Evolutionary conservation across 805 yeast genomes (phyloP), one percentile per base, ranked within the genome.

Genomic region (Trichomonascus vanleenenianus): DNA sequence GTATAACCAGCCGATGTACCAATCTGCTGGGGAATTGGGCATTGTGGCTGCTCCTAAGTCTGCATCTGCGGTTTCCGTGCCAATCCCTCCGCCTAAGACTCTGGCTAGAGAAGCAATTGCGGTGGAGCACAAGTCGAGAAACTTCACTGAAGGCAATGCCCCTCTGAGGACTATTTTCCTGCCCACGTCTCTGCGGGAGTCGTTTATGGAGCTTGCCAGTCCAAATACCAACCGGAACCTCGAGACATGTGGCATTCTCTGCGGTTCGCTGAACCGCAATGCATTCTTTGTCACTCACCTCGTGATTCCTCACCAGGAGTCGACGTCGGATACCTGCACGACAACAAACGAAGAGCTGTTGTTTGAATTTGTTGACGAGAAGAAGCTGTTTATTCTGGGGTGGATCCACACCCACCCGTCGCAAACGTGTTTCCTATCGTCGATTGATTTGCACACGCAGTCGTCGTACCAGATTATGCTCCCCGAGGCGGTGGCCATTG

Each of bases 351-450:
- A 80, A 55, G 84, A 79, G 51, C 61, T 65, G 3, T 57, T 80
- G 48, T 79, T 79, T 54, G 76, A 73, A 37, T 75, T 66, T 51
- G 71, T 79, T 37, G 85, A 79, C 55, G 52, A 62, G 30, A 65
- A 74, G 44, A 81, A 76, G 49, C 60, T 81, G 39, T 78, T 80
- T 54, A 74, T 80, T n/a, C 64, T 80, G 2, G 86, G 86, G 2
- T 80, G 86, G 86, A 81, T 80, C 44, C 86, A 80, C 58, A 81
- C 85, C 8, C 86, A 80, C 57, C 86, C 86, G 4, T 76, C 85
- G 9, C 86, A 80, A 57, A 67, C 83, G n/a, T 80, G 86, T 51
- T 80, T 80, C 57, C 60, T 80, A 59, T 75, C 82, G 10, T 76
- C 83, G 0, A 75, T 80, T 39, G 86, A 80, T 55, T 61, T 80